Evolutionary conservation across 352 stramenopile genomes (phyloP).

Genomic region (Globisporangium iwayamae): DNA sequence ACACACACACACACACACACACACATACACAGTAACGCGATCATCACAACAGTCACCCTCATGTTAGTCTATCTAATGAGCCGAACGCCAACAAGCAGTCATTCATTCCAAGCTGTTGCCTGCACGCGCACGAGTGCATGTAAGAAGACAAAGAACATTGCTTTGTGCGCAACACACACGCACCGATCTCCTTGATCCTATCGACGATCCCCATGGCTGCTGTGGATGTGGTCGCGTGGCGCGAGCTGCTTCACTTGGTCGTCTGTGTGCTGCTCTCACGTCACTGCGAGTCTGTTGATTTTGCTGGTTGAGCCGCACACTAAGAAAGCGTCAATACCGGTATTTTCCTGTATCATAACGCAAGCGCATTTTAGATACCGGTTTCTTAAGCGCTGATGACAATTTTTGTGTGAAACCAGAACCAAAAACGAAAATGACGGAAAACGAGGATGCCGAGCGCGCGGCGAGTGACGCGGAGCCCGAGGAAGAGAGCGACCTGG

Average conservation of each 20-base stretch:
- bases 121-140: background rate
- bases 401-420: background rate
- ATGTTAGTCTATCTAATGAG: background rate
- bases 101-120: background rate
- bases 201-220: constrained; percentile 90
- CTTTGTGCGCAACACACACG: constrained; percentile 8
- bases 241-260: constrained; percentile 4
- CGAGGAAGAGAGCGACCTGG: constrained; percentile 17
- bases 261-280: background rate
- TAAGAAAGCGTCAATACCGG: background rate
- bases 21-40: background rate
- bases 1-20: background rate
- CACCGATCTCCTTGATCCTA: constrained; percentile 93
- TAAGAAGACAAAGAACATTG: background rate
- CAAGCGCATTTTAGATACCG: background rate
- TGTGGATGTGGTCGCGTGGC: background rate
- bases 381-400: background rate
- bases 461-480: constrained; percentile 11
- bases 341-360: background rate
- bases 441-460: constrained; percentile 1
- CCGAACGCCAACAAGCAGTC: background rate
- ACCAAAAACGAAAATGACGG: constrained; percentile 9
- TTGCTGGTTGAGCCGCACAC: background rate
- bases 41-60: background rate
- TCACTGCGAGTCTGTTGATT: background rate